Base-by-base conservation (phyloP, 108 stramenopile genomes). In the Skeletonema tropicum region DNA sequence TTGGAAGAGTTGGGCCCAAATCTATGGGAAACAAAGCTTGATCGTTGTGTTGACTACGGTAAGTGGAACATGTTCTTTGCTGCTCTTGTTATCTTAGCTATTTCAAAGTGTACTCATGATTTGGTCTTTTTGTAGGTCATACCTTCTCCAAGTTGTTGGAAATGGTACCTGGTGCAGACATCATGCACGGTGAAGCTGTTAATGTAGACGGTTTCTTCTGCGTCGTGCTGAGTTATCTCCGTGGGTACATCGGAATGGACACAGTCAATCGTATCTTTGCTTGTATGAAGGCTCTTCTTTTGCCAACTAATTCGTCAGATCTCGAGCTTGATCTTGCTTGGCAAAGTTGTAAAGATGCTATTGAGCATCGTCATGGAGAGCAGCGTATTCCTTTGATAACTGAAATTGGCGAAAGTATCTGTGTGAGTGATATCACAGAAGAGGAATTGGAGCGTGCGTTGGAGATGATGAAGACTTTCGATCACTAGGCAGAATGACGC, bases 131-230 rank as follows among this genome's bases (percentile, higher is more conserved):
- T 66, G 36, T 31, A 86, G 90, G 95, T 7, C 98, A 98, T 82
- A 97, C 98, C 3, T 98, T 98, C 75, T 94, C 92, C 23, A 97
- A 97, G 72, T 89, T 97, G 38, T 73, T 98, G 39, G 98, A 98
- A 75, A 97, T 97, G 97, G 85, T 90, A 30, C 96, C 96, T 6
- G 93, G 86, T 9, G 93, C 85, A 6, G 95, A 98, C 72, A 93
- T 98, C 64, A 96, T 97, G 94, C 98, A 98, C 71, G 98, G 98
- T 32, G 98, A 98, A 76, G 98, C 98, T 38, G 98, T 98, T 21
- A 97, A 97, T 76, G 90, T 97, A 29, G 96, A 98, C 85, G 97
- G 97, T 13, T 97, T 96, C 84, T 94, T 98, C 69, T 96, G 94
- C 82, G 94, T 95, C 21, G 70, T 97, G 15, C 68, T 97, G 48